Evolutionary conservation across 2,329 filamentous ascomycete species (phyloP), one percentile per base, ranked within the genome.

Genomic region (Paramyrothecium sp.): DNA sequence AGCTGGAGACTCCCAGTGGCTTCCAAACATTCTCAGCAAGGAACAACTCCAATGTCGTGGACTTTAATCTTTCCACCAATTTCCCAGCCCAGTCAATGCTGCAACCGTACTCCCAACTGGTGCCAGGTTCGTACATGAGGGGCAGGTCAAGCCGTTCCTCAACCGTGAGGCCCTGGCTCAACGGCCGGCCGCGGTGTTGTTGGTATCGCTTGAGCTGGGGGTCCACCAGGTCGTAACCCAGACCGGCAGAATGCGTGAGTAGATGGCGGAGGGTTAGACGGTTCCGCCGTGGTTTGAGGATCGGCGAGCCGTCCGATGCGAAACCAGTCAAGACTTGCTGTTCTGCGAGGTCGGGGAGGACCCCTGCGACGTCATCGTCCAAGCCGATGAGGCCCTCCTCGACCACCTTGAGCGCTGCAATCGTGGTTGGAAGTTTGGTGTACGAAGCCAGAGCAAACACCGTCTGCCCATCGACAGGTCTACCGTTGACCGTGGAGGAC

Each of bases 1-100:
- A 58, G 20, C 59, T 50, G 13, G 41, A 4, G 0, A 51, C 53
- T 22, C 60, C 60, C 8, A 62, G 19, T 3, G 60, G 58, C 0
- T 65, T 62, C 59, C 72, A 78, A 48, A 81, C 73, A 54, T 77
- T 68, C 55, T 72, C 60, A 47, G 75, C 67, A 68, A 81, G 73
- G 56, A 71, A 74, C 10, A 72, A 69, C 11, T 75, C 71, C 11
- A 82, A 66, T 0, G 67, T 71, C 30, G 62, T 54, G 0, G 71
- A 71, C 1, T 75, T 76, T 1, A 79, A 60, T 1, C 71, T 64
- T 60, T 81, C 78, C 13, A 82, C 68, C 2, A 81, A 63, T 1
- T 73, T 67, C 7, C 80, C 79, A 0, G 74, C 75, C 79, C 78
- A 82, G 67, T 83, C 80, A 4, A 78, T 68, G 7, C 72, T 67